A percentile compares a stretch with the other conserved stretches of the same genome.
Evolutionary conservation across 805 yeast species (phyloP).

Genomic region (Lipomyces sp.): DNA sequence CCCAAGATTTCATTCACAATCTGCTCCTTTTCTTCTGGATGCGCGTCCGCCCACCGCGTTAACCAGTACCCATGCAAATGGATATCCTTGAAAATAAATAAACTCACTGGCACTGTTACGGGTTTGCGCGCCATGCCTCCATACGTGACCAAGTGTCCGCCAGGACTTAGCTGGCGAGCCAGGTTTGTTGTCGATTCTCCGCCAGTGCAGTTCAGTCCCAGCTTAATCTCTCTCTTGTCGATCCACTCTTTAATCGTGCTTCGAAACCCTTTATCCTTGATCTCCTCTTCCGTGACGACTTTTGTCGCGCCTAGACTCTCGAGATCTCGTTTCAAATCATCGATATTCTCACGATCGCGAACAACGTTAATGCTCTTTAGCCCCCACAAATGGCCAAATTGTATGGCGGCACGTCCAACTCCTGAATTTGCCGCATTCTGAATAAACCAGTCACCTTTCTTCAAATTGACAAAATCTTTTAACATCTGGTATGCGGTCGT

Average conservation of each 20-base stretch:
- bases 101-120: conserved; percentile 84
- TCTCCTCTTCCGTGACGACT: conserved; percentile 89
- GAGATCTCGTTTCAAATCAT: conserved; percentile 62
- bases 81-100: conserved; percentile 87
- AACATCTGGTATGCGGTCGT: conserved; percentile 90
- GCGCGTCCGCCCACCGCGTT: conserved; percentile 62
- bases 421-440: conserved; percentile 97
- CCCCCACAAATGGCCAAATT: conserved; percentile 78
- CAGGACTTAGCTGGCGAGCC: conserved; percentile 76
- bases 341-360: conserved; percentile 80
- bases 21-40: conserved; percentile 63
- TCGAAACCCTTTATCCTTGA: conserved; percentile 68
- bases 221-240: conserved; percentile 57
- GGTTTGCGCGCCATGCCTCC: conserved; percentile 99
- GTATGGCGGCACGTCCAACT: conserved; percentile 90
- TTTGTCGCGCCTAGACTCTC: conserved; percentile 76
- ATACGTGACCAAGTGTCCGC: conserved; percentile 84
- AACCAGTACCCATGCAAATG: conserved; percentile 93
- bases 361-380: conserved; percentile 84
- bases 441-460: conserved; percentile 81
- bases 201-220: conserved; percentile 92
- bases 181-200: conserved; percentile 82
- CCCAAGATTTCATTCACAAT: conserved; percentile 62
- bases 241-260: conserved; percentile 56
- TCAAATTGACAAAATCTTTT: conserved; percentile 63